These are phyloP conservation scores for Lagenidium giganteum DNA, from an alignment of 352 stramenopile species.

Conservation along the genomic window DNA sequence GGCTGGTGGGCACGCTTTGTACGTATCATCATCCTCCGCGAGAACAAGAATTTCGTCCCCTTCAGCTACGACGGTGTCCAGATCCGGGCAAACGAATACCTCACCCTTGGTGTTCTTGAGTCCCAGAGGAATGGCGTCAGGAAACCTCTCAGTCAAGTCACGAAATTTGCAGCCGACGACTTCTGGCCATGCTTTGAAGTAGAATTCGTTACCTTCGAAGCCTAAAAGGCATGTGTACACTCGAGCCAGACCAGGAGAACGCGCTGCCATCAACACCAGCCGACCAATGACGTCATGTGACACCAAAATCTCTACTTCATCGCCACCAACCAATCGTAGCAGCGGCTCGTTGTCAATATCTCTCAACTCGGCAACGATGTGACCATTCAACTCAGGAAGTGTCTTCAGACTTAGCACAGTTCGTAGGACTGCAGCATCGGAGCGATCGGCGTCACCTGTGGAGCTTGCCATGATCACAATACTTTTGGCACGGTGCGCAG, in stretches of 20 bases:
- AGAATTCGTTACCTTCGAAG: constrained; percentile 84
- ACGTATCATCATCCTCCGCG: constrained; percentile 82
- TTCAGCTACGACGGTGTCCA: constrained; percentile 19
- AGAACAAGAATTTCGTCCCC: constrained; percentile 75
- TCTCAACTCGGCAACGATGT: constrained; percentile 81
- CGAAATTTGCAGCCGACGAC: constrained; percentile 55
- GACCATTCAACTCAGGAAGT: constrained; percentile 42
- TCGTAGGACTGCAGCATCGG: constrained; percentile 60
- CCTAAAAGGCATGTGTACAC: constrained; percentile 57
- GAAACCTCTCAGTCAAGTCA: constrained; percentile 55
- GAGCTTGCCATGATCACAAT: constrained; percentile 78
- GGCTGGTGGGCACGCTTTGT: constrained; percentile 42
- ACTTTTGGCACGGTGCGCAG: constrained; percentile 49
- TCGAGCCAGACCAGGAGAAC: constrained; percentile 63
- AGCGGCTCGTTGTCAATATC: constrained; percentile 82
- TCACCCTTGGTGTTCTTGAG: constrained; percentile 48
- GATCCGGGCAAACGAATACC: constrained; percentile 43
- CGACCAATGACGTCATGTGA: constrained; percentile 83
- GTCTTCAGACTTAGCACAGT: constrained; percentile 75
- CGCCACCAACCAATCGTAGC: constrained; percentile 64
- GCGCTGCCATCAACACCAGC: constrained; percentile 74
- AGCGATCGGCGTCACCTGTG: constrained; percentile 61
- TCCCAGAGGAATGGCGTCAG: constrained; percentile 68
- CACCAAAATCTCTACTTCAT: constrained; percentile 73
- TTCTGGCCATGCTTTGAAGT: constrained; percentile 77